Conservation (phyloP, 768 basidiomycete species). For the Coprinopsis sp. region DNA sequence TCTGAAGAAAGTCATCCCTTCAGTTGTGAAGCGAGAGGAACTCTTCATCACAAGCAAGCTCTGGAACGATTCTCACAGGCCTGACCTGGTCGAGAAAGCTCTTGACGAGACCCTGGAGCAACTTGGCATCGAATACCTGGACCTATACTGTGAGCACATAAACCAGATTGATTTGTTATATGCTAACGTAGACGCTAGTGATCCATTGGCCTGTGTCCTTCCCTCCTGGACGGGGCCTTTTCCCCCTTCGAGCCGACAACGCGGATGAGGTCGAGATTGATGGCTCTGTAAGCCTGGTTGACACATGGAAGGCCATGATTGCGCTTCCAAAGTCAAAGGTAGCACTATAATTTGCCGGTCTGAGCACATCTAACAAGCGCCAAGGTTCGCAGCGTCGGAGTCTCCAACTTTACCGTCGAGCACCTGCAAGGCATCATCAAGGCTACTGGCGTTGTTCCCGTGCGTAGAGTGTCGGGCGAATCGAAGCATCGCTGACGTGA, state of each 20-base stretch:
- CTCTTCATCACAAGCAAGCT: constrained; percentile 80
- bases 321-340: constrained; percentile 69
- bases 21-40: constrained; percentile 74
- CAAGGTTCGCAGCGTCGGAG: constrained; percentile 67
- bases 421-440: constrained; percentile 63
- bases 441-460: constrained; percentile 71
- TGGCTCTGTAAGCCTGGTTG: constrained; percentile 53
- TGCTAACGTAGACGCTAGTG: constrained; percentile 33
- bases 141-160: constrained; percentile 62
- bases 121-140: constrained; percentile 72
- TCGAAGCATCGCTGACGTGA: neutral
- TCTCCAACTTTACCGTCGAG: constrained; percentile 74
- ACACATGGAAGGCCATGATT: constrained; percentile 83
- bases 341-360: neutral
- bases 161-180: neutral
- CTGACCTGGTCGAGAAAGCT: constrained; percentile 62
- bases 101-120: constrained; percentile 72
- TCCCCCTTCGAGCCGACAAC: constrained; percentile 46
- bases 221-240: constrained; percentile 47
- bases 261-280: constrained; percentile 52
- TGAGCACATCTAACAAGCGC: constrained; percentile 2
- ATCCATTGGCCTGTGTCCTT: constrained; percentile 82
- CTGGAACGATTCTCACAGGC: constrained; percentile 74
- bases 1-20: constrained; percentile 71
- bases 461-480: constrained; percentile 21